Base-by-base conservation (phyloP, 2,329 filamentous ascomycete genomes). In the Arthrinium phaeospermum region DNA sequence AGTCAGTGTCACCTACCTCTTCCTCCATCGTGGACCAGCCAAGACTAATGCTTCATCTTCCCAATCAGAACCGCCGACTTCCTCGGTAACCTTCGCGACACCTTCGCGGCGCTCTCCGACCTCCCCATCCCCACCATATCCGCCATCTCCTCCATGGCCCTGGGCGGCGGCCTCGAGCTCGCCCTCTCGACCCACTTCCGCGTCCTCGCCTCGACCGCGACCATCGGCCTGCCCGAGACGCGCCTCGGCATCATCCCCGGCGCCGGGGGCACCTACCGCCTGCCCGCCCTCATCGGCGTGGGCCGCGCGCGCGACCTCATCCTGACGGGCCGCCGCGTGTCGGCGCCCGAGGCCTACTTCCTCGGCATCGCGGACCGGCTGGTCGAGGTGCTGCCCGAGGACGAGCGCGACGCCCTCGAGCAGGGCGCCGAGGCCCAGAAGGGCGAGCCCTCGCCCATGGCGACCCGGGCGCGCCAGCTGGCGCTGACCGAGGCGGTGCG, bases 81-180 rank as follows among this genome's bases (percentile, higher is more conserved):
- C 86, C 91, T 99, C 46, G 80, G 87, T 64, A 88, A 89, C 78
- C 91, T 99, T 70, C 92, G 96, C 77, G 83, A 83, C 69, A 97
- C 96, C 68, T 91, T 99, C 79, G 86, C 89, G 53, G 86, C 89
- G 57, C 89, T 99, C 73, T 88, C 94, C 41, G 82, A 86, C 73
- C 91, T 99, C 57, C 93, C 93, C 19, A 91, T 98, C 76, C 96
- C 96, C 41, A 97, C 96, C 70, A 96, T 99, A 80, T 92, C 93
- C 4, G 95, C 95, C 72, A 90, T 99, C 74, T 92, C 93, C 71
- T 96, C 94, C 69, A 85, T 94, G 72, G 96, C 96, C 7, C 92
- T 98, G 44, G 96, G 96, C 75, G 96, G 96, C 78, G 96, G 96
- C 67, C 91, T 99, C 75, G 96, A 99, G 84, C 90, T 99, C 70